These are phyloP conservation scores for Candida michaelii DNA, from an alignment of 805 yeast species.

Conservation along the genomic window DNA sequence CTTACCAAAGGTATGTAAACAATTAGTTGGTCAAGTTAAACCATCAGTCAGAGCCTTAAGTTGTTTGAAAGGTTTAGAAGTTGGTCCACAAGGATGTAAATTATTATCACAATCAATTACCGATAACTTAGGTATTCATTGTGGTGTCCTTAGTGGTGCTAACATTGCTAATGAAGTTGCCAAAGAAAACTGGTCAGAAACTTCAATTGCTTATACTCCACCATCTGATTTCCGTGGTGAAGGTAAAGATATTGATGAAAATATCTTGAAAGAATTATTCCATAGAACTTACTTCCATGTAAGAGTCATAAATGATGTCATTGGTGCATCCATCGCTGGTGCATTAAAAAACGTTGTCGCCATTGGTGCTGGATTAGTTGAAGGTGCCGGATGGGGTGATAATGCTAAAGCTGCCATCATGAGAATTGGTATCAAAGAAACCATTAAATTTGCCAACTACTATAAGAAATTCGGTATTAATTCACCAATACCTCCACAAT, in stretches of 20 bases:
- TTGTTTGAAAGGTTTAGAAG: conserved; percentile 94
- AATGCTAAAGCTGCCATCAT: conserved; percentile 97
- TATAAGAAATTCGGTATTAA: conserved; percentile 57
- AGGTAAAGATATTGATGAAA: conserved; percentile 71
- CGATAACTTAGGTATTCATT: conserved; percentile 77
- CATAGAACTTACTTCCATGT: conserved; percentile 99
- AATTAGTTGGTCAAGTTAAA: conserved; percentile 73
- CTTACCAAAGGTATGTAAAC: conserved; percentile 70
- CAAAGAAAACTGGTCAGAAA: conserved; percentile 92
- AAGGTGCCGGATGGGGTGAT: conserved; percentile 98
- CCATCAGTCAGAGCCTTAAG: conserved; percentile 83
- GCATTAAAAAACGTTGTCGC: conserved; percentile 97
- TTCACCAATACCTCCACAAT: conserved; percentile 56
- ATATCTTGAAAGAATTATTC: conserved; percentile 76
- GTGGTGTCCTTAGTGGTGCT: conserved; percentile 98
- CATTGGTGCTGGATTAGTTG: conserved; percentile 94
- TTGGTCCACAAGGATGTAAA: conserved; percentile 80
- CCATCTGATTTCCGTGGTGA: conserved; percentile 69
- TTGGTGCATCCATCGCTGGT: conserved; percentile 95
- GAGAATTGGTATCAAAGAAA: conserved; percentile 92
- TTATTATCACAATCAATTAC: conserved; percentile 77
- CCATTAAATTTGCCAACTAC: conserved; percentile 70
- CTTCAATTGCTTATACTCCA: conserved; percentile 86
- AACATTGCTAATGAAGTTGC: conserved; percentile 98
- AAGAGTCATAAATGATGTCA: conserved; percentile 85